Conservation (phyloP, 345 rosid genomes). For the Sapria himalayana region DNA sequence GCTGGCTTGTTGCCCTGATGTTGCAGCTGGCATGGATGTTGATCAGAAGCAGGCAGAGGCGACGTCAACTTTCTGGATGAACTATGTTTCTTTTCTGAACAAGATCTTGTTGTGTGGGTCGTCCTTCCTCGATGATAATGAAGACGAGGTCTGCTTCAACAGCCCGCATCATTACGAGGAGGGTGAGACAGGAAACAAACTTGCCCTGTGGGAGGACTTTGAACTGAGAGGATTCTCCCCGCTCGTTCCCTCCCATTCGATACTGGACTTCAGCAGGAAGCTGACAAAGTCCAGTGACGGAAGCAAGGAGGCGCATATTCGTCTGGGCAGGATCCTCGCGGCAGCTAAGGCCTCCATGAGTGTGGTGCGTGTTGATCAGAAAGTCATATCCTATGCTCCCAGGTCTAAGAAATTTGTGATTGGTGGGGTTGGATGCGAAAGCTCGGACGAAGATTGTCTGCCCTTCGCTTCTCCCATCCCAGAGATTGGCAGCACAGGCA, state of each 20-base stretch:
- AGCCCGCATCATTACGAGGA: constrained; percentile 82
- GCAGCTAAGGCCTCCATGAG: constrained; percentile 65
- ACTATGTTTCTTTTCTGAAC: constrained; percentile 43
- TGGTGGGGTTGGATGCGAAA: constrained; percentile 35
- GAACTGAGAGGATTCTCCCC: constrained; percentile 88
- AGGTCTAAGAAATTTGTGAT: constrained; percentile 45
- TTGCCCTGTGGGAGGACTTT: constrained; percentile 85
- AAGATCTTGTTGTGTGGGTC: constrained; percentile 33
- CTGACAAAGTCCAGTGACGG: constrained; percentile 39
- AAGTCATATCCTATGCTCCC: constrained; percentile 46
- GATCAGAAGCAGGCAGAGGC: constrained; percentile 49
- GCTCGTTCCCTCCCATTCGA: constrained; percentile 63
- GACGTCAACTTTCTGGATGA: constrained; percentile 52
- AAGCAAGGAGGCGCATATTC: constrained; percentile 42
- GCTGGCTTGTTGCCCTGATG: constrained; percentile 76
- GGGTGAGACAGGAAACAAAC: constrained; percentile 69
- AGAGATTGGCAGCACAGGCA: too few species aligned
- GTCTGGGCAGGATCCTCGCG: constrained; percentile 55
- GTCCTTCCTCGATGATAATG: constrained; percentile 32
- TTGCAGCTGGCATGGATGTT: constrained; percentile 36
- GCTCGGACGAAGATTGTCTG: constrained; percentile 16
- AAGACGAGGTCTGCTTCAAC: constrained; percentile 68
- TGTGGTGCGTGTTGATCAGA: constrained; percentile 36
- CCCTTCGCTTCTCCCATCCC: constrained; percentile 13
- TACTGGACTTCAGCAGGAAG: constrained; percentile 74